phyloP scores from a whole-genome alignment of 805 yeast species.

The Saccharomyces paradoxus region DNA sequence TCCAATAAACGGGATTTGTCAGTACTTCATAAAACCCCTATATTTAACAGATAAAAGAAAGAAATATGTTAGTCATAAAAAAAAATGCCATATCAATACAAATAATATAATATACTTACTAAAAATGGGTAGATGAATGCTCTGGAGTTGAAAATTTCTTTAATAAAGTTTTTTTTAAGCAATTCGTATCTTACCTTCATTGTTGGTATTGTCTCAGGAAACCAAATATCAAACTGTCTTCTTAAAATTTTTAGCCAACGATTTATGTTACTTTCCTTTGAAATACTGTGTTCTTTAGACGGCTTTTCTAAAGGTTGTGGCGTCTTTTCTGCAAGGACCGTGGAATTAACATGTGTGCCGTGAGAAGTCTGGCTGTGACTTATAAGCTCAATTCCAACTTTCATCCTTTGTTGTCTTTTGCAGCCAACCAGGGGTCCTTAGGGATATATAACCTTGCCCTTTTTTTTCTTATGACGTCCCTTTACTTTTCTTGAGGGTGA shows the following conservation, averaged over 20 bases:
- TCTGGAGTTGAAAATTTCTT: conserved; percentile 9
- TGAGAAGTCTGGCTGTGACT: not conserved
- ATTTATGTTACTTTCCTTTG: conserved; percentile 1
- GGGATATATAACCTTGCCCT: not conserved
- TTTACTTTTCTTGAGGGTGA: not conserved
- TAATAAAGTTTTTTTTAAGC: conserved; percentile 7
- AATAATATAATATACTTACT: conserved; percentile 10
- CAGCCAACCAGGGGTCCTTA: not conserved
- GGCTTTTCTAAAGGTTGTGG: not conserved
- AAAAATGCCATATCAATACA: not conserved
- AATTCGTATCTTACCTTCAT: not conserved
- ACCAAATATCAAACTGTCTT: not conserved
- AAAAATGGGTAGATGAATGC: conserved; percentile 16
- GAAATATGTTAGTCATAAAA: not conserved
- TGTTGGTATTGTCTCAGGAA: not conserved
- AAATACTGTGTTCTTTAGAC: not conserved
- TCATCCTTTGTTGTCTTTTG: not conserved
- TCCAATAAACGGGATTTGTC: conserved; percentile 23
- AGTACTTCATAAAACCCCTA: conserved; percentile 25
- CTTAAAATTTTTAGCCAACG: not conserved
- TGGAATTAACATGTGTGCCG: not conserved
- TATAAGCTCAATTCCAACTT: not conserved
- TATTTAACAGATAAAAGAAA: not conserved
- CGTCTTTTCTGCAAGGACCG: too few species aligned
- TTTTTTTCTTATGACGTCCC: not conserved